Percentiles rank a stretch among this genome's conserved stretches.
These are phyloP conservation scores for Rosellinia necatrix DNA, from an alignment of 2,329 filamentous ascomycete species.

Conservation along the genomic window DNA sequence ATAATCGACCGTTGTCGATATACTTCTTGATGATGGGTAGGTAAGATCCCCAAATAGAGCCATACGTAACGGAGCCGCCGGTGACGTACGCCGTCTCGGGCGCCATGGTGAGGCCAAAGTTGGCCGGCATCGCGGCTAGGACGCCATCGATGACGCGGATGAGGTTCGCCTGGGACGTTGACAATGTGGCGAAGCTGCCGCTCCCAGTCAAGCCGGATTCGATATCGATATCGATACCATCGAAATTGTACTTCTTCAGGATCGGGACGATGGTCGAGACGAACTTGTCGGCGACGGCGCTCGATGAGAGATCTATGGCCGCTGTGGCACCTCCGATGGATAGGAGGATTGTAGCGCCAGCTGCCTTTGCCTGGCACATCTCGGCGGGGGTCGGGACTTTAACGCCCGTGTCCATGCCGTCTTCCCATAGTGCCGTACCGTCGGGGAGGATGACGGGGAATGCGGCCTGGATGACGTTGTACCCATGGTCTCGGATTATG, in stretches of 20 bases:
- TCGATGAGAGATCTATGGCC: slow-evolving; percentile 41
- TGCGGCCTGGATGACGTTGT: slow-evolving; percentile 44
- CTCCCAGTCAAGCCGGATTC: slow-evolving; percentile 41
- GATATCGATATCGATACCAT: slow-evolving; percentile 45
- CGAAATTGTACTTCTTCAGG: slow-evolving; percentile 44
- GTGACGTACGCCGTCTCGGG: slow-evolving; percentile 46
- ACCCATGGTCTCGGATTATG: slow-evolving; percentile 38
- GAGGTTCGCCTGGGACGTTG: slow-evolving; percentile 42
- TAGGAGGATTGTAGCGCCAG: slow-evolving; percentile 42
- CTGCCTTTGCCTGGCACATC: slow-evolving; percentile 43
- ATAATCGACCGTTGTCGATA: slow-evolving; percentile 43
- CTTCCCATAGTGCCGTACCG: slow-evolving; percentile 41
- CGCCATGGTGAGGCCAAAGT: slow-evolving; percentile 59
- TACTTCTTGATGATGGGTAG: slow-evolving; percentile 46
- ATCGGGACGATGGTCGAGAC: slow-evolving; percentile 43
- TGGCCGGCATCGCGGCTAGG: slow-evolving; percentile 58
- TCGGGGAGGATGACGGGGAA: slow-evolving; percentile 44
- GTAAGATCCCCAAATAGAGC: slow-evolving; percentile 44
- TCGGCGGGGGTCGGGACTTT: slow-evolving; percentile 40
- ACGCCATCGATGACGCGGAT: slow-evolving; percentile 45
- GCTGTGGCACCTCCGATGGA: slow-evolving; percentile 44
- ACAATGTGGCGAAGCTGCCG: slow-evolving; percentile 39
- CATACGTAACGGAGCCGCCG: slow-evolving; percentile 40
- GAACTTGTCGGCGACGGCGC: slow-evolving; percentile 42
- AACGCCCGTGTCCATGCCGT: slow-evolving; percentile 42